Conservation (phyloP, 1,284 basidiomycete genomes). For the Rhodotorula sp. region DNA sequence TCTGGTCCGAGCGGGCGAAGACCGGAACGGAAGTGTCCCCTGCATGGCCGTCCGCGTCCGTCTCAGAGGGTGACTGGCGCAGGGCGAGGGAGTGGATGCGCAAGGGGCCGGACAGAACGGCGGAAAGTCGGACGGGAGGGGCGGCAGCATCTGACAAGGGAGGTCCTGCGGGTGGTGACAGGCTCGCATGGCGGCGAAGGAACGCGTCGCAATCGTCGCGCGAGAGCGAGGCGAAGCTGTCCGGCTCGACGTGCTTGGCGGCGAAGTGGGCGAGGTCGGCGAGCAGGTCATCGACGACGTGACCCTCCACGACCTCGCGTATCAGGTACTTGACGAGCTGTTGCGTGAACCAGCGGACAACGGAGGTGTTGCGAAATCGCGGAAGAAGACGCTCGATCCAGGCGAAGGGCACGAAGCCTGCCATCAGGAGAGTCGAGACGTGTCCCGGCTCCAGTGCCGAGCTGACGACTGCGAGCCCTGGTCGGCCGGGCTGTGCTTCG, state of each 20-base stretch:
- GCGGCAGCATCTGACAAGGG: not conserved
- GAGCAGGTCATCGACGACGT: slow-evolving; percentile 22
- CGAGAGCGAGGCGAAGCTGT: slow-evolving; percentile 3
- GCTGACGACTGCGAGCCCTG: slow-evolving; percentile 2
- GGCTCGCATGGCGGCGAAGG: not conserved
- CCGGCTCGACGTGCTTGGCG: slow-evolving; percentile 17
- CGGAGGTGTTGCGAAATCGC: slow-evolving; percentile 7
- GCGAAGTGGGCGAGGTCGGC: slow-evolving; percentile 12
- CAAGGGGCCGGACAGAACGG: slow-evolving; percentile 20
- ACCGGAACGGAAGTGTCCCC: not conserved
- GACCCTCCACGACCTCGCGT: slow-evolving; percentile 19
- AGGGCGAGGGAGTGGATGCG: slow-evolving; percentile 2
- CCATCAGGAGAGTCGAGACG: slow-evolving; percentile 16
- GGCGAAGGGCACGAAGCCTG: slow-evolving; percentile 10
- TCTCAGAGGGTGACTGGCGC: not conserved
- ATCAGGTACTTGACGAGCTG: slow-evolving; percentile 16
- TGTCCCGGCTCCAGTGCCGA: slow-evolving; percentile 15
- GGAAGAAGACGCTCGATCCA: slow-evolving; percentile 11
- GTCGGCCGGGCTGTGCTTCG: not conserved
- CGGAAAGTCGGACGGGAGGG: slow-evolving; percentile 14
- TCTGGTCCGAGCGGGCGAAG: slow-evolving; percentile 5
- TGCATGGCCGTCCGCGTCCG: not conserved
- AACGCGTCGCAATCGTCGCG: slow-evolving; percentile 20
- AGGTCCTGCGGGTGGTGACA: too few relatives aligned
- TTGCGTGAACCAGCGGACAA: slow-evolving; percentile 9